Evolutionary conservation across 1,284 basidiomycete genomes (phyloP).

Genomic region (Rhizoctonia solani): DNA sequence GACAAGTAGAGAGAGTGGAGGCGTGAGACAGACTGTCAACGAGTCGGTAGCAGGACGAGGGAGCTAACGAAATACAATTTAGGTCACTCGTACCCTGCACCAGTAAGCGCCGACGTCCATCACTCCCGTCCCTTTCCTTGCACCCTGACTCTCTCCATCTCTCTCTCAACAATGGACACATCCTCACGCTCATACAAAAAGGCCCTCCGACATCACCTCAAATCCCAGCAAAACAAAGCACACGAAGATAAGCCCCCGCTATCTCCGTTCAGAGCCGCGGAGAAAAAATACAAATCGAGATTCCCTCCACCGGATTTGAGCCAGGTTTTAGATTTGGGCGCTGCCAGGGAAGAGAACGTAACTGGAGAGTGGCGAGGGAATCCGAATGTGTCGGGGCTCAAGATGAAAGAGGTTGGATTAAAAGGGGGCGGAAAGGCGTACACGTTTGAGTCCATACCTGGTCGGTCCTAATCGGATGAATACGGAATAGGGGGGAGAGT

Average conservation of each 20-base stretch:
- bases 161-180: conserved; percentile 1
- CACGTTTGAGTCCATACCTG: conserved; percentile 58
- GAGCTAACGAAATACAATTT: background rate
- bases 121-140: too few relatives aligned
- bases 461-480: conserved; percentile 47
- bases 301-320: conserved; percentile 76
- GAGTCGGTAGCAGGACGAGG: background rate
- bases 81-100: background rate
- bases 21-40: too few relatives aligned
- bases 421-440: conserved; percentile 50
- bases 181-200: conserved; percentile 63
- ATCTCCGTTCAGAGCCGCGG: conserved; percentile 72
- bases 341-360: conserved; percentile 47
- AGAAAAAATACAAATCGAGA: conserved; percentile 74
- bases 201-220: conserved; percentile 50
- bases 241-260: conserved; percentile 62
- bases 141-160: background rate
- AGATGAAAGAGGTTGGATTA: too few relatives aligned
- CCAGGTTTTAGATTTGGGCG: conserved; percentile 64
- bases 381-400: too few relatives aligned
- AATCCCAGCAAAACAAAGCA: conserved; percentile 48
- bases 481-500: background rate
- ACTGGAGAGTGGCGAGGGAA: conserved; percentile 57
- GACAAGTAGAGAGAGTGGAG: too few relatives aligned
- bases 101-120: conserved; percentile 16